Evolutionary conservation across 2,329 filamentous ascomycete genomes (phyloP).

Genomic region (Fusarium tuaranense): DNA sequence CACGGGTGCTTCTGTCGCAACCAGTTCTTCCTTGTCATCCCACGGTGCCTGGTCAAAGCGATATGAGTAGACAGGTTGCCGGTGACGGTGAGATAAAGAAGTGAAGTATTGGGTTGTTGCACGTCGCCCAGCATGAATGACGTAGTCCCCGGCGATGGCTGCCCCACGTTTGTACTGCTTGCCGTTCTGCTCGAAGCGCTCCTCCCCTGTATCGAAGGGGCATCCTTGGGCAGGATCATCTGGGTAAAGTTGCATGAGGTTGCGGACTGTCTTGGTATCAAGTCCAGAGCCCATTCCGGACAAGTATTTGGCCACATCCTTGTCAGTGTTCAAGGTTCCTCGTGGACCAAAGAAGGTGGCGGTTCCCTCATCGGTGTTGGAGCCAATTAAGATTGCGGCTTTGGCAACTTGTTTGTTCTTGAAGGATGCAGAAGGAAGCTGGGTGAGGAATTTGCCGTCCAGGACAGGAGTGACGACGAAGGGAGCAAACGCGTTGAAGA

Average conservation of each 20-base stretch:
- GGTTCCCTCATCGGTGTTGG: background rate
- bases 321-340: background rate
- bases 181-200: background rate
- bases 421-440: background rate
- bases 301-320: background rate
- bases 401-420: background rate
- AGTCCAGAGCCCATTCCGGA: background rate
- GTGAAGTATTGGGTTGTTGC: background rate
- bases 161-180: background rate
- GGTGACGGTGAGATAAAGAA: background rate
- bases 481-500: background rate
- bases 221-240: background rate
- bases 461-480: background rate
- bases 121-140: background rate
- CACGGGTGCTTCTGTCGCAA: background rate
- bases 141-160: background rate
- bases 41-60: background rate
- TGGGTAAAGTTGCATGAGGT: background rate
- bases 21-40: background rate
- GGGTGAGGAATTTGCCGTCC: background rate
- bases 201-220: background rate
- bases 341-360: background rate
- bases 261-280: background rate
- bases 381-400: background rate
- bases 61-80: background rate